A percentile compares a stretch with the other conserved stretches of the same genome.
Conservation (phyloP, 768 basidiomycete genomes). For the Leccinellum albellum region DNA sequence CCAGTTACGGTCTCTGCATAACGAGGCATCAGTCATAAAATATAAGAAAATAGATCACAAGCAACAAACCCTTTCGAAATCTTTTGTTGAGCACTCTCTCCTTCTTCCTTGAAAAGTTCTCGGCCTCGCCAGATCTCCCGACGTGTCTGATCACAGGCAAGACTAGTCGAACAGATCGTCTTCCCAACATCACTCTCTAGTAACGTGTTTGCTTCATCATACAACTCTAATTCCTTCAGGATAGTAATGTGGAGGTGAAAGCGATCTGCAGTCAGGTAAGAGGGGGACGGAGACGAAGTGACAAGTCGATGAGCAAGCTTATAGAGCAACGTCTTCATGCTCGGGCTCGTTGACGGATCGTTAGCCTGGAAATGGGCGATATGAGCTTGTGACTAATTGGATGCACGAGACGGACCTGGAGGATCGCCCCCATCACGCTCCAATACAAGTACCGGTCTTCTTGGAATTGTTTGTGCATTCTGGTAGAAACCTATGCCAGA, state of each 20-base stretch:
- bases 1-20: conserved; percentile 80
- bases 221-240: conserved; percentile 61
- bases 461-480: conserved; percentile 81
- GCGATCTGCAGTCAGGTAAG: conserved; percentile 65
- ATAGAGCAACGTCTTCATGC: conserved; percentile 65
- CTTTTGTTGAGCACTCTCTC: conserved; percentile 52
- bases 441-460: conserved; percentile 80
- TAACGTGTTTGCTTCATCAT: conserved; percentile 67
- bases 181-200: conserved; percentile 67
- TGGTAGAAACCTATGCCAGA: conserved; percentile 60
- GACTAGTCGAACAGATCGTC: conserved; percentile 62
- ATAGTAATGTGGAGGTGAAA: conserved; percentile 74
- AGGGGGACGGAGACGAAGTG: conserved; percentile 57
- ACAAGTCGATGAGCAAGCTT: conserved; percentile 77
- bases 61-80: conserved; percentile 58
- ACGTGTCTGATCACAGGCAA: conserved; percentile 72
- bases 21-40: conserved; percentile 20
- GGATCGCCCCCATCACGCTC: conserved; percentile 73
- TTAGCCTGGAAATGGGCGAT: conserved; percentile 51
- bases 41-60: conserved; percentile 5
- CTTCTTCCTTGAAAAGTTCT: conserved; percentile 59
- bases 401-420: conserved; percentile 53
- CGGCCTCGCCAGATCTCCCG: conserved; percentile 63
- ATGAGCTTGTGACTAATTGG: conserved; percentile 8
- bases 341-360: conserved; percentile 55